Percentiles rank a stretch among this genome's conserved stretches.
Evolutionary conservation across 768 basidiomycete genomes (phyloP).

Genomic region (Agrocybe praecox): DNA sequence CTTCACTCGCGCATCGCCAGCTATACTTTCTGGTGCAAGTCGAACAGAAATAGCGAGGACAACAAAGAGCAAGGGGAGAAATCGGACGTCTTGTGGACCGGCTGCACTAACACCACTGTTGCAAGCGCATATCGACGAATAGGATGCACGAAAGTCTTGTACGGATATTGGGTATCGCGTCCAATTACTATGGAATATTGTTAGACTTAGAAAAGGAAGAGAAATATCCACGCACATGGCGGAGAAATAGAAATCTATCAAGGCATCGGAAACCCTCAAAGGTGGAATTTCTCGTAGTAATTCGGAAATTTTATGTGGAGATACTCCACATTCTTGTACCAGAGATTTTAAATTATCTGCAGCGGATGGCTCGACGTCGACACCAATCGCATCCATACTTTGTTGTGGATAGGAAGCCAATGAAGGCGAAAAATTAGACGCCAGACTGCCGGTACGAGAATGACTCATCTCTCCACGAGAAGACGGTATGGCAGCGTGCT

Average conservation of each 20-base stretch:
- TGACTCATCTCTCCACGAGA: constrained; percentile 20
- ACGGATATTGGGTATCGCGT: constrained; percentile 92
- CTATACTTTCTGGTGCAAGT: constrained; percentile 83
- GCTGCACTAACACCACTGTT: constrained; percentile 60
- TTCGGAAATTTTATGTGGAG: constrained; percentile 88
- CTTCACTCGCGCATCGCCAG: constrained; percentile 74
- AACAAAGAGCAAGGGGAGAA: constrained; percentile 91
- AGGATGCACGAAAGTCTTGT: constrained; percentile 74
- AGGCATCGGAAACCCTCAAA: constrained; percentile 68
- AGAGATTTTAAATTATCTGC: constrained; percentile 84
- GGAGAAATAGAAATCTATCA: constrained; percentile 82
- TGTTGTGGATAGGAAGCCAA: constrained; percentile 11
- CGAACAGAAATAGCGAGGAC: constrained; percentile 87
- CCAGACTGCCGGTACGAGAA: constrained; percentile 3
- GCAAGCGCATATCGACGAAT: constrained; percentile 63
- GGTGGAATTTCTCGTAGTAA: constrained; percentile 88
- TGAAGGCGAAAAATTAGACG: constrained; percentile 7
- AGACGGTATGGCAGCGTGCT: constrained; percentile 52
- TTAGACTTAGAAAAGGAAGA: constrained; percentile 13
- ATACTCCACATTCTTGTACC: constrained; percentile 91
- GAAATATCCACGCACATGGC: constrained; percentile 53
- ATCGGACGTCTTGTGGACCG: constrained; percentile 78
- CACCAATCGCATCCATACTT: constrained; percentile 33
- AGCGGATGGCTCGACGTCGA: constrained; percentile 55
- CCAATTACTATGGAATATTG: constrained; percentile 68